These are phyloP conservation scores for Bruguiera sexangula DNA, from an alignment of 345 rosid species.

Conservation along the genomic window DNA sequence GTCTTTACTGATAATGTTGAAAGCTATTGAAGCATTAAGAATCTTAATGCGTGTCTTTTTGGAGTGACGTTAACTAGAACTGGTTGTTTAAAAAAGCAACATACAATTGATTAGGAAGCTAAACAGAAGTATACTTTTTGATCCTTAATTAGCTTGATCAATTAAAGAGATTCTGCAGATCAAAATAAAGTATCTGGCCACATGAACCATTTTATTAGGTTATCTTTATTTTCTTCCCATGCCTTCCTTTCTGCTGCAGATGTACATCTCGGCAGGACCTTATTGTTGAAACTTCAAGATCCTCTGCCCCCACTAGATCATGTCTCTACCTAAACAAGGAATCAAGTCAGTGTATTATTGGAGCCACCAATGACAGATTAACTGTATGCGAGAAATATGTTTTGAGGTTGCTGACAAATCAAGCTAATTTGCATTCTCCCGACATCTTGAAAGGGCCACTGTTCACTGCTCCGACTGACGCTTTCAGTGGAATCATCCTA, in stretches of 20 bases:
- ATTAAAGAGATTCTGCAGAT: no score
- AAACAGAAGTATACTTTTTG: background rate
- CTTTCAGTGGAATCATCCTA: constrained; percentile 19
- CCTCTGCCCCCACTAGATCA: constrained; percentile 45
- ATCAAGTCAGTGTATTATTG: constrained; percentile 52
- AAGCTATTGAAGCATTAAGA: background rate
- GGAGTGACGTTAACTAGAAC: background rate
- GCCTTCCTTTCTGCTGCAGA: constrained; percentile 13
- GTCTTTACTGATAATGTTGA: background rate
- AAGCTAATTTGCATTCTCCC: constrained; percentile 35
- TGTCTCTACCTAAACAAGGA: constrained; percentile 43
- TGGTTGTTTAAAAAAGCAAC: no score
- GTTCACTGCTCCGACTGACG: constrained; percentile 30
- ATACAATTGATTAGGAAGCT: background rate
- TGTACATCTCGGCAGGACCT: constrained; percentile 42
- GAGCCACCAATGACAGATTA: constrained; percentile 29
- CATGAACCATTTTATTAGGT: constrained; percentile 7
- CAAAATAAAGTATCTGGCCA: background rate
- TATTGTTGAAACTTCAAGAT: constrained; percentile 36
- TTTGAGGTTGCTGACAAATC: constrained; percentile 49
- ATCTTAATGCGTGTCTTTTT: background rate
- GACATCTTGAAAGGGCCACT: constrained; percentile 24
- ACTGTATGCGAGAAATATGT: constrained; percentile 39
- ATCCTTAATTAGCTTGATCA: constrained; percentile 5
- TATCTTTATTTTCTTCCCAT: constrained; percentile 7